phyloP scores from a whole-genome alignment of 805 yeast species.

The Candida saitoana region DNA sequence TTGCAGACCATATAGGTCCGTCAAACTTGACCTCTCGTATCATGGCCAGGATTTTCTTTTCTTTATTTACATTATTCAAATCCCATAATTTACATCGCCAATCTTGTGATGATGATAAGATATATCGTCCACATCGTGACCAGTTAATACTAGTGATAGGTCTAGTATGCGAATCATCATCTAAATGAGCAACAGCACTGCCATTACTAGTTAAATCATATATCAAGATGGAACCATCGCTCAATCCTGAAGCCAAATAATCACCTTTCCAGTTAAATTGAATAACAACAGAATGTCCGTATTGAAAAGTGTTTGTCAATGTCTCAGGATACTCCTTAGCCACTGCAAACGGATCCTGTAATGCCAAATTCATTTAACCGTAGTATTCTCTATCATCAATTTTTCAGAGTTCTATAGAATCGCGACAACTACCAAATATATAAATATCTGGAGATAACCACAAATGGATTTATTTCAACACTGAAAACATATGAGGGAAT shows the following conservation, averaged over 20 bases:
- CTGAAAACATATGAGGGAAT: neutral
- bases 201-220: constrained; percentile 69
- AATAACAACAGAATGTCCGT: constrained; percentile 63
- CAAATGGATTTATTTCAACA: neutral
- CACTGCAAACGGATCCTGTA: constrained; percentile 87
- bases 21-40: constrained; percentile 49
- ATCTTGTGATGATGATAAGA: constrained; percentile 72
- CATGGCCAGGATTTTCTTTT: constrained; percentile 24
- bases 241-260: constrained; percentile 76
- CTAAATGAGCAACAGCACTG: constrained; percentile 48
- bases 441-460: no score
- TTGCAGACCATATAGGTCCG: constrained; percentile 71
- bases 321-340: constrained; percentile 90
- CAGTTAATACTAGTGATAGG: constrained; percentile 72
- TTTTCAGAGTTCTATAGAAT: neutral
- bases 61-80: constrained; percentile 32
- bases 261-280: constrained; percentile 74
- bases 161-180: constrained; percentile 56
- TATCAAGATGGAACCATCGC: constrained; percentile 69
- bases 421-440: neutral
- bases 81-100: constrained; percentile 86
- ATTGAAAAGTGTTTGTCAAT: constrained; percentile 63
- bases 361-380: constrained; percentile 78
- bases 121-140: constrained; percentile 67
- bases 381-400: no score